A percentile compares a stretch with the other conserved stretches of the same genome.
These are phyloP conservation scores for Cryptococcus hybrid DNA, from an alignment of 1,284 basidiomycete genomes.

Conservation along the genomic window DNA sequence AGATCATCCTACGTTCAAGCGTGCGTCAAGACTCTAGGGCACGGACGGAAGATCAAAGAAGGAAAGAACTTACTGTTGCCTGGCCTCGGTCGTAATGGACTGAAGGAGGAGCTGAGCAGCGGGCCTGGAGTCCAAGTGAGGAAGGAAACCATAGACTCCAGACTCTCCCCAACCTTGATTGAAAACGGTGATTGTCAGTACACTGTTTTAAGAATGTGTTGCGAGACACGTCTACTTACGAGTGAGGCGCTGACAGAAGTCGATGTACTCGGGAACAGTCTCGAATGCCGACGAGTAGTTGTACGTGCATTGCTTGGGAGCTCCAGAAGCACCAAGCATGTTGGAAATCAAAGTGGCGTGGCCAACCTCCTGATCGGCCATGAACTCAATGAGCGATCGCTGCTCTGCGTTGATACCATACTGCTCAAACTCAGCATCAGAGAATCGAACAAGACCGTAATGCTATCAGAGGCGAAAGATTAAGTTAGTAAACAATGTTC, in stretches of 20 bases:
- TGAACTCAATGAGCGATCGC: slow-evolving; percentile 50
- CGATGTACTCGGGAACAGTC: slow-evolving; percentile 61
- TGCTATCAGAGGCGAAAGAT: slow-evolving; percentile 54
- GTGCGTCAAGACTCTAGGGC: too few species aligned
- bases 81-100: slow-evolving; percentile 62
- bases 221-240: slow-evolving; percentile 22
- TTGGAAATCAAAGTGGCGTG: slow-evolving; percentile 42
- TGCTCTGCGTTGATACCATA: slow-evolving; percentile 60
- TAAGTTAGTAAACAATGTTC: slow-evolving; percentile 29
- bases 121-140: slow-evolving; percentile 62
- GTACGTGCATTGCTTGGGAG: slow-evolving; percentile 59
- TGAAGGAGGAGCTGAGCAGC: slow-evolving; percentile 60
- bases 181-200: slow-evolving; percentile 31
- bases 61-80: slow-evolving; percentile 54
- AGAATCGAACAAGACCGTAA: slow-evolving; percentile 59
- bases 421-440: slow-evolving; percentile 58
- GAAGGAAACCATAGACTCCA: slow-evolving; percentile 51
- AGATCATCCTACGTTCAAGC: slow-evolving; percentile 52
- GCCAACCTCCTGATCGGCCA: slow-evolving; percentile 46
- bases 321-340: slow-evolving; percentile 31
- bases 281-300: slow-evolving; percentile 56
- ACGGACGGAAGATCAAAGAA: too few species aligned
- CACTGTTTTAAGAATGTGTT: too few species aligned
- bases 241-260: slow-evolving; percentile 60
- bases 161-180: slow-evolving; percentile 56